Base-by-base conservation (phyloP, 768 basidiomycete genomes). In the Phanerochaete sordida region DNA sequence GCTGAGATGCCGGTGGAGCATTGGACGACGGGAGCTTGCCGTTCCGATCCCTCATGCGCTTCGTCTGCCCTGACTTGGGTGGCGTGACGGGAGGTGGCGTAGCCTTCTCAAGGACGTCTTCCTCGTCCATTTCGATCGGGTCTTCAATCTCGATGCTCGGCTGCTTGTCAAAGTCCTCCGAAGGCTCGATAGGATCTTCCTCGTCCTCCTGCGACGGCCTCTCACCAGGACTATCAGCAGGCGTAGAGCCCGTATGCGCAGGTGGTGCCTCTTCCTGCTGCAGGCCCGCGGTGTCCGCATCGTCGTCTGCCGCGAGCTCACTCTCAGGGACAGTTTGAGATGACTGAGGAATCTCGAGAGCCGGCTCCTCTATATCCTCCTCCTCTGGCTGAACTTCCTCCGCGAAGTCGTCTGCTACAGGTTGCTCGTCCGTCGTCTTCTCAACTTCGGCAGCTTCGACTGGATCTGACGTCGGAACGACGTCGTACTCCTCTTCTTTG, bases 141-240 rank as follows among this genome's bases (percentile, higher is more conserved):
- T 74, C 78, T 15, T 43, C 51, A 1, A 68, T 64, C 35, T 44
- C 58, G 28, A 53, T 43, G 57, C 44, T 37, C 30, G 43, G 15
- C 66, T 53, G 51, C 63, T 60, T n/a, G 54, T 64, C 68, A 60
- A 75, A 65, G 57, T 72, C 73, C 15, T 80, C 79, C 0, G 75
- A 72, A 28, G 74, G 71, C 60, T 81, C 78, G 55, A 82, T 82
- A 8, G 80, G 78, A 61, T 83, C 81, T 13, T 33, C 35, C 13
- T 59, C 51, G 21, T 64, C 59, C 28, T 58, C 55, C 9, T 53
- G 58, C 2, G 57, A n/a, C n/a, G 35, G 26, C 12, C 48, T 52
- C 45, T 30, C 28, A 53, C 37, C 35, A n/a, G 64, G 24, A 28
- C 2, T 13, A 43, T 7, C 13, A 8, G 0, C 8, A 21, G 6